phyloP scores from a whole-genome alignment of 2,329 filamentous ascomycete genomes.

The Pseudogymnoascus sp. region DNA sequence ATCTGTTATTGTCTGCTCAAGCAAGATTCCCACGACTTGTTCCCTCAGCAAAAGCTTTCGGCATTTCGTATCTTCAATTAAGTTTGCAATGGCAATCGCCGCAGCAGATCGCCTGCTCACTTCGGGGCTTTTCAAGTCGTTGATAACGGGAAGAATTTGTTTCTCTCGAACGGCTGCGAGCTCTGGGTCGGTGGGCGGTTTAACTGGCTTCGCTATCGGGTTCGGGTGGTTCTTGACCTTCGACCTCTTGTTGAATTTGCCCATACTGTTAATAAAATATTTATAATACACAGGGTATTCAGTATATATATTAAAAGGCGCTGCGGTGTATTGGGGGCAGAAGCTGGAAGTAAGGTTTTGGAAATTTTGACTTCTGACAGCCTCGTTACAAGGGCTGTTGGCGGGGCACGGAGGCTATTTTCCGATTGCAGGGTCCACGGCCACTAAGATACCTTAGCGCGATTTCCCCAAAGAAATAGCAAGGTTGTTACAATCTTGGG shows the following conservation, averaged over 20 bases:
- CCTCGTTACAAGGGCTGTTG: conserved; percentile 1
- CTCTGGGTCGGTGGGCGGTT: conserved; percentile 54
- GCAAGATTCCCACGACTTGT: conserved; percentile 53
- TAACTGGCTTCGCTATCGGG: conserved; percentile 48
- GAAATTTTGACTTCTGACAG: conserved; percentile 7
- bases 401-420: neutral
- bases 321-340: neutral
- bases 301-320: neutral
- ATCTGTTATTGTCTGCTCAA: conserved; percentile 57
- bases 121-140: conserved; percentile 50
- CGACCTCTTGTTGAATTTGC: conserved; percentile 46
- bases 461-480: neutral
- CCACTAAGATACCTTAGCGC: conserved; percentile 2
- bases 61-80: conserved; percentile 52
- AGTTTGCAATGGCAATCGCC: conserved; percentile 50
- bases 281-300: neutral
- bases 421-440: neutral
- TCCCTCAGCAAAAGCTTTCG: conserved; percentile 58
- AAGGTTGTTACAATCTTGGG: conserved; percentile 3
- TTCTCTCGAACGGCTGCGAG: conserved; percentile 53
- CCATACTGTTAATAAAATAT: conserved; percentile 36
- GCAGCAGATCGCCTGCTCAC: conserved; percentile 51
- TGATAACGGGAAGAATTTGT: conserved; percentile 55
- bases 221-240: conserved; percentile 43
- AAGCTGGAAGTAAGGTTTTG: neutral